Evolutionary conservation across 1,284 basidiomycete species (phyloP).

Genomic region (Exobasidium cylindrosporum): DNA sequence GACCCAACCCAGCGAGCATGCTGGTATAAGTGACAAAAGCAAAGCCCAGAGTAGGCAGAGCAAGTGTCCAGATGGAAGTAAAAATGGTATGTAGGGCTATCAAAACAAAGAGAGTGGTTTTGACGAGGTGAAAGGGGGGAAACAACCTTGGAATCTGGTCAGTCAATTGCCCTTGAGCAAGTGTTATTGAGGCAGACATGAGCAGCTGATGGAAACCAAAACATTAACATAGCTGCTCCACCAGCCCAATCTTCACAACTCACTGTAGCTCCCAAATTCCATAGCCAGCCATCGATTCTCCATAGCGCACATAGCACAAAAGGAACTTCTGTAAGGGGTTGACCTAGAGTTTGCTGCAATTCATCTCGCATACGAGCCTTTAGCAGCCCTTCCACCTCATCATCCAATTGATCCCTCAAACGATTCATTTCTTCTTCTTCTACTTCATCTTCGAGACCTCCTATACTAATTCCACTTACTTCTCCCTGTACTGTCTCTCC

Average conservation of each 20-base stretch:
- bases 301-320: conserved; percentile 42
- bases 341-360: conserved; percentile 42
- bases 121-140: conserved; percentile 25
- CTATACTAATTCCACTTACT: neutral
- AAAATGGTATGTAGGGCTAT: conserved; percentile 39
- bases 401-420: conserved; percentile 16
- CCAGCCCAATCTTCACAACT: no score
- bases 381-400: conserved; percentile 28
- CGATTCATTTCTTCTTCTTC: conserved; percentile 7
- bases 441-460: neutral
- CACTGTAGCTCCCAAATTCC: conserved; percentile 39
- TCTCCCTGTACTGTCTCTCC: neutral
- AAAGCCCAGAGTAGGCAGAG: conserved; percentile 38
- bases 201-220: conserved; percentile 20
- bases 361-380: conserved; percentile 35
- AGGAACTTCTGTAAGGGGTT: conserved; percentile 36
- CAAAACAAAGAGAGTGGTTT: conserved; percentile 27
- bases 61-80: conserved; percentile 37
- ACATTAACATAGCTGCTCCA: no score
- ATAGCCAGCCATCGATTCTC: conserved; percentile 47
- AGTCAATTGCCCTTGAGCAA: conserved; percentile 34
- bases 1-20: conserved; percentile 40
- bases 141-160: conserved; percentile 26
- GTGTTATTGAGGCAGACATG: conserved; percentile 37
- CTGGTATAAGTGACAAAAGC: conserved; percentile 41